These are phyloP conservation scores for Craterostigma plantagineum DNA, from an alignment of 257 asterid genomes.

Conservation along the genomic window DNA sequence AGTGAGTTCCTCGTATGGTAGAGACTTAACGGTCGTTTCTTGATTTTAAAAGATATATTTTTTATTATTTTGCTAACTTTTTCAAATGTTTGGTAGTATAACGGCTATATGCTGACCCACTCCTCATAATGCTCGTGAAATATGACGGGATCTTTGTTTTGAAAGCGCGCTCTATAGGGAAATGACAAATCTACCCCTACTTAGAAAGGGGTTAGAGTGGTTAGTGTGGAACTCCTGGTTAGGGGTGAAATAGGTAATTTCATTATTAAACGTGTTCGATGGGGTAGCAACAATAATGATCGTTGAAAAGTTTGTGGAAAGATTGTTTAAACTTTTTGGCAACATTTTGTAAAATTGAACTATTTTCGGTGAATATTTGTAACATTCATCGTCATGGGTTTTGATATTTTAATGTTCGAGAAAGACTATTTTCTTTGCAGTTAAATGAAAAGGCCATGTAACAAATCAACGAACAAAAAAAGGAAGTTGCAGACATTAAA, in stretches of 20 bases:
- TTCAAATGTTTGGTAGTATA: conserved; percentile 20
- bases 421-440: no score
- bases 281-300: not conserved
- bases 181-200: not conserved
- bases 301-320: not conserved
- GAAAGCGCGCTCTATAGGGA: not conserved
- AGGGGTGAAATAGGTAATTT: not conserved
- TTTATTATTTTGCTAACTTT: conserved; percentile 7
- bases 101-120: conserved; percentile 57
- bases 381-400: no score
- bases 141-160: not conserved
- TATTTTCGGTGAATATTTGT: no score
- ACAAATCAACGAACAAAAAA: no score
- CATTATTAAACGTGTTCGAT: not conserved
- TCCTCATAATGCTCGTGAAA: conserved; percentile 3
- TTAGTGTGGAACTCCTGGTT: not conserved
- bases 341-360: no score
- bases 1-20: conserved; percentile 13
- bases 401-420: no score
- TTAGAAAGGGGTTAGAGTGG: not conserved
- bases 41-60: conserved; percentile 10
- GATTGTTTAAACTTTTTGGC: not conserved
- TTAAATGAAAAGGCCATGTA: no score
- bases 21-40: conserved; percentile 50
- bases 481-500: no score